Evolutionary conservation across 345 rosid genomes (phyloP).

Genomic region (Salix koriyanagi): DNA sequence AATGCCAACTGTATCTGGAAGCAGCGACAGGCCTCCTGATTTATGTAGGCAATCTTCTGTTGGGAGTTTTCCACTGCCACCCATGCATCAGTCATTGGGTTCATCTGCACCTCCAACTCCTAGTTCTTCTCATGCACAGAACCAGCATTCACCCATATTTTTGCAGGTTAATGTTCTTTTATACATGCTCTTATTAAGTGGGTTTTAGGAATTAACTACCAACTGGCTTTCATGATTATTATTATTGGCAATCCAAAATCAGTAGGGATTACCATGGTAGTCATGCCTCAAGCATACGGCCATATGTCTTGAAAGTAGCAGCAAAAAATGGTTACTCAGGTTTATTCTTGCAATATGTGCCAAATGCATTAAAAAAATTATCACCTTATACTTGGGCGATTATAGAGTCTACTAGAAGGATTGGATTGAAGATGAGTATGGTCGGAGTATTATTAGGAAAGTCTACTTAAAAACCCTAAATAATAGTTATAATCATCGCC

Average conservation of each 20-base stretch:
- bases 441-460: neutral
- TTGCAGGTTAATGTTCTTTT: conserved; percentile 56
- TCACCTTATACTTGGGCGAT: neutral
- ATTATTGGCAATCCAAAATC: neutral
- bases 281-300: too few species aligned
- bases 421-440: neutral
- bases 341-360: neutral
- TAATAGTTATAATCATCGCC: neutral
- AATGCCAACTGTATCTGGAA: conserved; percentile 69
- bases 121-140: conserved; percentile 69
- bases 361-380: neutral
- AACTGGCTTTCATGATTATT: conserved; percentile 2
- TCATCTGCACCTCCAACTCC: conserved; percentile 58
- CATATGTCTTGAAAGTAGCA: neutral
- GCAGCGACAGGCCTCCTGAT: conserved; percentile 46
- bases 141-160: conserved; percentile 87
- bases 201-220: neutral
- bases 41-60: conserved; percentile 69
- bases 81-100: conserved; percentile 65
- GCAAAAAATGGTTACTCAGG: neutral
- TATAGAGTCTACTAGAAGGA: neutral
- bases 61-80: conserved; percentile 70
- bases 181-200: neutral
- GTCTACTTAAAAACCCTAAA: neutral
- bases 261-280: neutral